These are phyloP conservation scores for Dioscorea cayenensis DNA, from an alignment of 116 monocot genomes.

Conservation along the genomic window DNA sequence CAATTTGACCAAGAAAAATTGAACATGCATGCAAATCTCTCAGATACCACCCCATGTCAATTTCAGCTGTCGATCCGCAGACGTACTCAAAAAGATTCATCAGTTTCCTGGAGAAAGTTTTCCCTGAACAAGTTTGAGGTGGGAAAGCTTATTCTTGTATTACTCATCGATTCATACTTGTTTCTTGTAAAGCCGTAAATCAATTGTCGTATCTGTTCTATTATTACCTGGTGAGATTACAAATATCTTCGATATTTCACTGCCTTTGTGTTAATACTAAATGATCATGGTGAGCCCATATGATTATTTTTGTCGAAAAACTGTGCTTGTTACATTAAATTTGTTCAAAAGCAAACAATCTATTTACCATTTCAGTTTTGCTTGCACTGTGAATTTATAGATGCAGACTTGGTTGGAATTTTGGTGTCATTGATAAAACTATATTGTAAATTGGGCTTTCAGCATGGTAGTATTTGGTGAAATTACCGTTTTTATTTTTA, in stretches of 20 bases:
- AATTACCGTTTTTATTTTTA: too few species aligned
- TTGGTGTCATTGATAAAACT: too few species aligned
- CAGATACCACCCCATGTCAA: conserved; percentile 69
- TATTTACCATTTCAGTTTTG: not conserved
- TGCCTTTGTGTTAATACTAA: not conserved
- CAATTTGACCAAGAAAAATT: conserved; percentile 72
- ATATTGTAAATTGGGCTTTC: too few species aligned
- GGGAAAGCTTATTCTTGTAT: not conserved
- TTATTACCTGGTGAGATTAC: not conserved
- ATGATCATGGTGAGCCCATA: not conserved
- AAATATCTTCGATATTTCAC: not conserved
- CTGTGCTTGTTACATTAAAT: not conserved
- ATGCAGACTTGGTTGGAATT: too few species aligned
- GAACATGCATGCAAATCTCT: conserved; percentile 83
- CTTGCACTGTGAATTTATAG: too few species aligned
- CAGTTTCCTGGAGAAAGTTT: conserved; percentile 85
- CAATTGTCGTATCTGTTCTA: not conserved
- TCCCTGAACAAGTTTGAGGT: conserved; percentile 50
- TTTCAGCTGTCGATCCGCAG: conserved; percentile 80
- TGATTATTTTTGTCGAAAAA: not conserved
- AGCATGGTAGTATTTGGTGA: too few species aligned
- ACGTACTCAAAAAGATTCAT: conserved; percentile 76
- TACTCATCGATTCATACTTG: not conserved
- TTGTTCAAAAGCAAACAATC: not conserved
- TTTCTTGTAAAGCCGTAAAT: not conserved